Conservation (phyloP, 1,284 basidiomycete genomes). For the Thecaphora thlaspeos region DNA sequence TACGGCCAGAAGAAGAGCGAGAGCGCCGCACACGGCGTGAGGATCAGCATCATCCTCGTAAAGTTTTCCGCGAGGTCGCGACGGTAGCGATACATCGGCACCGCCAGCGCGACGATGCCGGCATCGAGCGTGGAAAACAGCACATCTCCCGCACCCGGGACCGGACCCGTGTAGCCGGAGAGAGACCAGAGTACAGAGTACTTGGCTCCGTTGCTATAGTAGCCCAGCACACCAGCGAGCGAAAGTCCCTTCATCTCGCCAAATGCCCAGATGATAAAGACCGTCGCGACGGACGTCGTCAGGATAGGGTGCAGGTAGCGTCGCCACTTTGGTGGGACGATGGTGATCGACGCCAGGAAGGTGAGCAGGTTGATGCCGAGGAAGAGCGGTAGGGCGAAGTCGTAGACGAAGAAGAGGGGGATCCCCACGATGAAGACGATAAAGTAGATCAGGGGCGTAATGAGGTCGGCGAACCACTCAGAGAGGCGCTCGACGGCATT, state of each 20-base stretch:
- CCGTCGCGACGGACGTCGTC: conserved; percentile 37
- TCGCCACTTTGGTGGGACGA: conserved; percentile 36
- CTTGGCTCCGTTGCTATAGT: conserved; percentile 37
- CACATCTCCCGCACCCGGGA: conserved; percentile 48
- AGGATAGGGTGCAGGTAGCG: conserved; percentile 48
- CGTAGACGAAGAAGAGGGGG: conserved; percentile 33
- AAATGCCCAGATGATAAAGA: conserved; percentile 44
- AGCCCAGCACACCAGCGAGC: conserved; percentile 19
- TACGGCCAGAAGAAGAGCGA: conserved; percentile 42
- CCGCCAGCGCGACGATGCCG: conserved; percentile 43
- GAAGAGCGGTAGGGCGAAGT: conserved; percentile 46
- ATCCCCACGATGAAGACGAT: conserved; percentile 37
- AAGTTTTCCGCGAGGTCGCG: conserved; percentile 36
- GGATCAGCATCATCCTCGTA: conserved; percentile 27
- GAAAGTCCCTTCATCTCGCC: conserved; percentile 25
- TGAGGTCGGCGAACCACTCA: conserved; percentile 17
- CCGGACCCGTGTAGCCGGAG: conserved; percentile 35
- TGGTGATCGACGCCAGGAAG: conserved; percentile 36
- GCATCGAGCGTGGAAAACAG: conserved; percentile 45
- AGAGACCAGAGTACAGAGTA: conserved; percentile 36
- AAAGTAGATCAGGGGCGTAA: conserved; percentile 31
- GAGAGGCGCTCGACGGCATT: conserved; percentile 44
- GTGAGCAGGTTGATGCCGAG: conserved; percentile 42
- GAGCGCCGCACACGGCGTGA: conserved; percentile 33
- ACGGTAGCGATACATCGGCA: conserved; percentile 49